A percentile compares a stretch with the other conserved stretches of the same genome.
Evolutionary conservation across 2,329 filamentous ascomycete species (phyloP).

Genomic region (Aspergillus fischeri): DNA sequence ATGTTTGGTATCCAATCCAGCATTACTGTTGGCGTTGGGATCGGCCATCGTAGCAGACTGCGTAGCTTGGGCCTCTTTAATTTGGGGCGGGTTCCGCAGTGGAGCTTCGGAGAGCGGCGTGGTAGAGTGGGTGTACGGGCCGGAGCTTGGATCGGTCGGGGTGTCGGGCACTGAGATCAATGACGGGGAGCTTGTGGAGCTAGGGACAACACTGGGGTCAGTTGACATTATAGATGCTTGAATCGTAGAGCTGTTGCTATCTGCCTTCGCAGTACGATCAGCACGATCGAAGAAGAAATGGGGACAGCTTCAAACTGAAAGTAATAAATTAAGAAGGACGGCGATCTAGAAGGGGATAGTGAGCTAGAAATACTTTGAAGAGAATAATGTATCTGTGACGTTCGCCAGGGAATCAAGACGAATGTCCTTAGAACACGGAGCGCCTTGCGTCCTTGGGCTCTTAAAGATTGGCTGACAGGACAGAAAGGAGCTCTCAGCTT

Average conservation of each 20-base stretch:
- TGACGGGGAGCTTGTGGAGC: conserved; percentile 4
- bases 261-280: background rate
- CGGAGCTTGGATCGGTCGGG: conserved; percentile 18
- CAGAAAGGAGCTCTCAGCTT: background rate
- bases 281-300: background rate
- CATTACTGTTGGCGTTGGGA: conserved; percentile 16
- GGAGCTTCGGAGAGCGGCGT: conserved; percentile 19
- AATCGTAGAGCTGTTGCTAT: background rate
- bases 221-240: conserved; percentile 8
- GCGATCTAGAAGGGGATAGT: background rate
- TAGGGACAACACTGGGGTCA: conserved; percentile 2
- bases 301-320: background rate
- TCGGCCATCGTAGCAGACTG: conserved; percentile 25
- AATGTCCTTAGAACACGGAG: background rate
- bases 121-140: conserved; percentile 17
- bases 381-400: background rate
- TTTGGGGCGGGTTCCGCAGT: conserved; percentile 14
- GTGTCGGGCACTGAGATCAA: conserved; percentile 12
- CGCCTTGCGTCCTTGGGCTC: background rate
- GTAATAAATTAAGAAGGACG: background rate
- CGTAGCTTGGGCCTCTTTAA: conserved; percentile 1
- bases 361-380: background rate
- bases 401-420: background rate
- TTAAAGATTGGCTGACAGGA: background rate
- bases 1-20: conserved; percentile 24